phyloP scores from a whole-genome alignment of 352 stramenopile species.

The Globisporangium nodosum region DNA sequence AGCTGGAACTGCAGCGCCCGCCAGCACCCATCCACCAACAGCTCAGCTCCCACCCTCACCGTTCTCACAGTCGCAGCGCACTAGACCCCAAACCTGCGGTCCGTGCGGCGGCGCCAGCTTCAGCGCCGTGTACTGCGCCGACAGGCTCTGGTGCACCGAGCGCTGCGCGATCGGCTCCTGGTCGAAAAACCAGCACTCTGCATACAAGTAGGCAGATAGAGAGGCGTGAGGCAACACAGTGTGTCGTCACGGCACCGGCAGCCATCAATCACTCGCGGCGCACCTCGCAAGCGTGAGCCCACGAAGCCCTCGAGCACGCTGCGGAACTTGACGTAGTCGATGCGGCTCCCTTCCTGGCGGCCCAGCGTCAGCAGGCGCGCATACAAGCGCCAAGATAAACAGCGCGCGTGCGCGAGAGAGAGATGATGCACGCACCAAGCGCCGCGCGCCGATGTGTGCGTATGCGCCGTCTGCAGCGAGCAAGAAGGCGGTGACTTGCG shows the following conservation, averaged over 20 bases:
- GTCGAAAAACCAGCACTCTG: constrained; percentile 88
- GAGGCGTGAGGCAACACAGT: background rate
- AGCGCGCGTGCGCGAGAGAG: too few relatives aligned
- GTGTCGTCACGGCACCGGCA: background rate
- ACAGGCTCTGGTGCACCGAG: constrained; percentile 25
- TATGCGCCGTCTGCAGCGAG: constrained; percentile 50
- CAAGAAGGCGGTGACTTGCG: background rate
- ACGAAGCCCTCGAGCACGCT: constrained; percentile 43
- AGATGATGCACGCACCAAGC: constrained; percentile 23
- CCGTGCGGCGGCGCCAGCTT: constrained; percentile 69
- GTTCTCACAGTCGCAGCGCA: background rate
- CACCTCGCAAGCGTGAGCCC: constrained; percentile 47
- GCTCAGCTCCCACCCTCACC: background rate
- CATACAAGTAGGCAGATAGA: background rate
- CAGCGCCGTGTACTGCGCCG: constrained; percentile 50
- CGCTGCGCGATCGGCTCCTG: constrained; percentile 53
- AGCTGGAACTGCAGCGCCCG: constrained; percentile 62
- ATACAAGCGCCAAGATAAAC: background rate
- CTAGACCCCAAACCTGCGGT: constrained; percentile 40
- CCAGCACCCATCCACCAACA: too few relatives aligned
- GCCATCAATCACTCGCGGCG: background rate
- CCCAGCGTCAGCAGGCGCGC: constrained; percentile 1
- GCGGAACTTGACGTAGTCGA: constrained; percentile 73
- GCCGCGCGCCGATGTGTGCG: constrained; percentile 50
- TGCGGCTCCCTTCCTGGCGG: constrained; percentile 35